Base-by-base conservation (phyloP, 352 stramenopile species). In the Globisporangium radiosum region DNA sequence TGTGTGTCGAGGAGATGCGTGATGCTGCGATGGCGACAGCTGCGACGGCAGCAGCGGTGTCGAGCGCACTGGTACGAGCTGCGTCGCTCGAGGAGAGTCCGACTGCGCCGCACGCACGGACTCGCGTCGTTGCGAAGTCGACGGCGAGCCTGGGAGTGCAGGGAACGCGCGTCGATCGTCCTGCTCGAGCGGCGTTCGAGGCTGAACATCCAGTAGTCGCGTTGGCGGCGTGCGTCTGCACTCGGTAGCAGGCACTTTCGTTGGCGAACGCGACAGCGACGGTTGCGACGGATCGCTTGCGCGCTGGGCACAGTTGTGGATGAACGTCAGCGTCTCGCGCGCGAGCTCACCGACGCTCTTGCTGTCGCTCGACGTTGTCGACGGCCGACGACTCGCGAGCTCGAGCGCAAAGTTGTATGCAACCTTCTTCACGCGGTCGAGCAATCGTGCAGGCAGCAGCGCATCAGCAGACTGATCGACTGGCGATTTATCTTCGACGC, bases 271-370 rank as follows among this genome's bases (percentile, higher is more conserved):
- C 13, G 45, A 19, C 10, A 25, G 15, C 4, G 45, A 8, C 14
- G 45, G 15, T 19, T 19, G 17, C 17, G 17, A 19, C 17, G 17
- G 1, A 13, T 44, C 47, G n/a, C 14, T 39, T 15, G 10, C 8
- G 2, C 54, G 39, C 47, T 59, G 19, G 7, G 8, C 36, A 52
- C 56, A 64, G 40, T 87, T 76, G 17, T 78, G 76, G 1, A 88
- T 69, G 15, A 81, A 72, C 11, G 67, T 62, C 43, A 90, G 64
- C n/a, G 72, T 85, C 40, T 87, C 78, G 5, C 80, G 60, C 40
- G 80, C 80, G 3, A 90, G 62, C 53, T 90, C 77, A 2, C 80
- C 80, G 15, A 88, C 73, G 1, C 72, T 83, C 57, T 78, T 84
- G n/a, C 63, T 57, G 42, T 78, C 73, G 10, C 66, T 59, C 14